phyloP scores from a whole-genome alignment of 352 stramenopile genomes.

The Globisporangium recalcitrans region DNA sequence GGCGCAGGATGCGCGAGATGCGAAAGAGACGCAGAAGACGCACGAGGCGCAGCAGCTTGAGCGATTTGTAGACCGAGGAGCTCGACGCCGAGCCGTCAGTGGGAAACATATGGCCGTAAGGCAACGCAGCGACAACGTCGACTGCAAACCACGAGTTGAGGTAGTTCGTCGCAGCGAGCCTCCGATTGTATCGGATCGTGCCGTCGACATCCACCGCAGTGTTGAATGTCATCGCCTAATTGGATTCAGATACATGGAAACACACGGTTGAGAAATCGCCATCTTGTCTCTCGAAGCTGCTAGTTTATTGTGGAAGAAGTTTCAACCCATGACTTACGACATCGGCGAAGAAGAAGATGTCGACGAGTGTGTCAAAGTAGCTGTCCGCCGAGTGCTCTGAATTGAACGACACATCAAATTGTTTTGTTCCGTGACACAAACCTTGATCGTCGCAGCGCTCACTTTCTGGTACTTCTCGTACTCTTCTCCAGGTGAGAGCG shows the following conservation, averaged over 20 bases:
- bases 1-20: conserved; percentile 55
- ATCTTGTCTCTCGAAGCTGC: too few species aligned
- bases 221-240: conserved; percentile 46
- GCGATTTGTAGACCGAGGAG: conserved; percentile 30
- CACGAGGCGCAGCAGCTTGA: conserved; percentile 38
- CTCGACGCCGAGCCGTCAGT: conserved; percentile 16
- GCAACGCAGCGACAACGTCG: conserved; percentile 45
- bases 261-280: too few species aligned
- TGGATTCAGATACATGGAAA: background rate
- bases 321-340: conserved; percentile 32
- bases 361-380: conserved; percentile 44
- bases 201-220: conserved; percentile 48
- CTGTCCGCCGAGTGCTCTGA: conserved; percentile 21
- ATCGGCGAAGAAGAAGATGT: conserved; percentile 58
- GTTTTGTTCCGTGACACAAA: background rate
- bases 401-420: conserved; percentile 70
- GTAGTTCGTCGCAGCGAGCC: conserved; percentile 33
- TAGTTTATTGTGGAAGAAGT: background rate
- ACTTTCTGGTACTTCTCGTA: conserved; percentile 72
- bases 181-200: conserved; percentile 38
- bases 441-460: conserved; percentile 28
- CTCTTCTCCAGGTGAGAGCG: conserved; percentile 59
- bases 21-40: conserved; percentile 41
- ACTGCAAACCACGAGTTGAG: conserved; percentile 45
- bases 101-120: conserved; percentile 29